Evolutionary conservation across 2,329 filamentous ascomycete genomes (phyloP), one percentile per base, ranked within the genome.

Genomic region (Fusarium praegraminearum): DNA sequence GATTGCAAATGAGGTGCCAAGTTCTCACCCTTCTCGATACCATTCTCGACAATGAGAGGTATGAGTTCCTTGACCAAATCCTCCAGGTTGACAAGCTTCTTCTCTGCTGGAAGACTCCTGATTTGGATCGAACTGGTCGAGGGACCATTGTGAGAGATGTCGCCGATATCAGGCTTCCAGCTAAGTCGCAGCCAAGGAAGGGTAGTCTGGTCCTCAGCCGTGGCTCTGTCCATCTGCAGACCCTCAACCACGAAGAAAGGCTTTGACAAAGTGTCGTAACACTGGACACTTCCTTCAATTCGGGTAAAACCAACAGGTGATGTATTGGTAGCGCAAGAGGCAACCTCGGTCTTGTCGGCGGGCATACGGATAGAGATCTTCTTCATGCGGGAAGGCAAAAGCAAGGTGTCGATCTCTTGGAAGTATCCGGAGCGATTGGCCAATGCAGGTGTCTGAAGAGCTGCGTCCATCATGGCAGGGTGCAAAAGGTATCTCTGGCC

Each of bases 381-480:
- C 55, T 73, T 70, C 70, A 73, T 73, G 9, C 60, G 53, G 4
- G 70, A 67, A 4, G 70, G 70, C 9, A 73, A 43, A 18, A 73
- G 51, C 3, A 73, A 12, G 4, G 70, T 69, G n/a, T 73, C 70
- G 3, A 73, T 73, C 57, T 73, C 70, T 57, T 73, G 70, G 62
- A 72, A 73, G 35, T 62, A 43, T 0, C 70, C 70, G 9, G 70
- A 73, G 12, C 70, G 70, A 32, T 73, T 73, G 4, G 70, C 65
- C 26, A 73, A 36, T 5, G 70, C 70, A 15, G 70, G 70, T 16
- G 70, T 73, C 51, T 73, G 70, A 3, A 73, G 62, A 47, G 70
- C 70, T 2, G 70, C 70, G 59, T 73, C 70, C 70, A 73, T 73
- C 68, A 73, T 73, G 4, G 70, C 70, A 4, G 70, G 70, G 44